Base-by-base conservation (phyloP, 768 basidiomycete genomes). In the Amanita brunnescens region DNA sequence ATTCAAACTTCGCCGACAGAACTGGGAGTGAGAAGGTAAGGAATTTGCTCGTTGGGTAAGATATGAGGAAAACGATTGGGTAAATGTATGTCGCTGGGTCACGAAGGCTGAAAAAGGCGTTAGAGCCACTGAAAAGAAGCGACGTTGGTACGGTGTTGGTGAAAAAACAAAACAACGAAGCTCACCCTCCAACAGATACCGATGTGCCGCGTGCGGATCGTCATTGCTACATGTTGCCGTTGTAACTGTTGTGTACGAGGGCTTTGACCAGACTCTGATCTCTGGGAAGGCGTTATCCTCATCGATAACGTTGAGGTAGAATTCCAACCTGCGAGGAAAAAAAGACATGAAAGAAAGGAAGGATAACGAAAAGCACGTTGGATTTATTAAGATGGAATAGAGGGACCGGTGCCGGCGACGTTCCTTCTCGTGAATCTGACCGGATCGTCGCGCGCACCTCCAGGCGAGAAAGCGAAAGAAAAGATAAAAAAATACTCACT, bases 171-270 rank as follows among this genome's bases (percentile, higher is more conserved):
- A n/a, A n/a, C n/a, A n/a, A n/a, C n/a, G n/a, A n/a, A n/a, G n/a
- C 76, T 52, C 54, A 83, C 84, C 80, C 76, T 60, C 74, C 78
- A 41, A 85, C 62, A 29, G 55, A 93, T 67, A 2, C 96, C 96
- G 26, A 97, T 77, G 53, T 86, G 59, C 91, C 91, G 94, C 79
- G 91, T 89, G 14, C 96, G 81, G 37, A 95, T 61, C 0, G 96
- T 99, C 66, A 95, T 74, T 23, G 85, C 84, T 96, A 95, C 93
- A 98, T 97, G 54, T 96, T 92, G n/a, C 90, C 87, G 67, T 99
- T 95, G 64, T 99, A 96, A 57, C 93, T 86, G 60, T 98, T 98
- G 34, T 93, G 95, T 16, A 99, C 96, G 10, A 89, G 91, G 0
- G 91, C 92, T 26, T n/a, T n/a, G n/a, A n/a, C n/a, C n/a, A n/a